These are phyloP conservation scores for Lepraria neglecta DNA, from an alignment of 495 filamentous ascomycete species.

Conservation along the genomic window DNA sequence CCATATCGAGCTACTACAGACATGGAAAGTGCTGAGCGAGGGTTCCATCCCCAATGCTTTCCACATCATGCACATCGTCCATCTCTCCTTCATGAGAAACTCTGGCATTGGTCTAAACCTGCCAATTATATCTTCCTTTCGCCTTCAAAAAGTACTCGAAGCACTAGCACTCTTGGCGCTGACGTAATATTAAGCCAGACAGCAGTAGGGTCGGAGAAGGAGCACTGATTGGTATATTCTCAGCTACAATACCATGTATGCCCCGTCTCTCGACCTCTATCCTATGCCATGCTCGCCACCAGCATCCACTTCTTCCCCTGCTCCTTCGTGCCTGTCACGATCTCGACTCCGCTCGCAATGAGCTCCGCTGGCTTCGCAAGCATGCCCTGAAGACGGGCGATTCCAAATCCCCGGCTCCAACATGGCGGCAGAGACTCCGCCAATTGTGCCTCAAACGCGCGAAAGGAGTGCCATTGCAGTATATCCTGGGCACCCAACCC, in stretches of 20 bases:
- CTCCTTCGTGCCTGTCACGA: slow-evolving; percentile 67
- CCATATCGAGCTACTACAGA: no score
- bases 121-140: no score
- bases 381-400: slow-evolving; percentile 39
- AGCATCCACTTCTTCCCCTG: slow-evolving; percentile 54
- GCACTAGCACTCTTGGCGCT: no score
- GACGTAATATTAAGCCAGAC: no score
- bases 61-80: no score
- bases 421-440: slow-evolving; percentile 37
- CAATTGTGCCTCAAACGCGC: slow-evolving; percentile 53
- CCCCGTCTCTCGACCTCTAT: slow-evolving; percentile 62
- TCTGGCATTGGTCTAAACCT: no score
- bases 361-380: slow-evolving; percentile 81
- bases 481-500: slow-evolving; percentile 80
- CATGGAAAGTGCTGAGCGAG: no score
- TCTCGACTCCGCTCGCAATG: slow-evolving; percentile 59
- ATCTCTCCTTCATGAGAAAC: no score
- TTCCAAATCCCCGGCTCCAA: not conserved
- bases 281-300: slow-evolving; percentile 49
- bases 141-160: no score
- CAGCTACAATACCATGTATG: slow-evolving; percentile 44
- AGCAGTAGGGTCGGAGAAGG: no score
- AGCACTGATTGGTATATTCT: no score
- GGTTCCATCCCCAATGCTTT: no score
- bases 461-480: slow-evolving; percentile 73